Conservation (phyloP, 202 grass and related monocot genomes). For the Carex sylvatica region DNA sequence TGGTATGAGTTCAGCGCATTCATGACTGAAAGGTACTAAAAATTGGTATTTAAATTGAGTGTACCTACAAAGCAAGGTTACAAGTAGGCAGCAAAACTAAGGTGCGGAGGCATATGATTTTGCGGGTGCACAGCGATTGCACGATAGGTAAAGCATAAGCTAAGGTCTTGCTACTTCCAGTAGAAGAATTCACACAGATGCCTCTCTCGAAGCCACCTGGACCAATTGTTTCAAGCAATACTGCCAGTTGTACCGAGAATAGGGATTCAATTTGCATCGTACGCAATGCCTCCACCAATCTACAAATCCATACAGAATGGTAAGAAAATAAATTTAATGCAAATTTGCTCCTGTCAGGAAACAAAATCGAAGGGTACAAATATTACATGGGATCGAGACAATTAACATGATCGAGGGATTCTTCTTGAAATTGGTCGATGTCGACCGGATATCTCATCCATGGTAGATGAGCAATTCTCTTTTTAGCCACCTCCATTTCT, state of each 20-base stretch:
- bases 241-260: slow-evolving; percentile 67
- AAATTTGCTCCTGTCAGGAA: background rate
- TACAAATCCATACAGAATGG: slow-evolving; percentile 15
- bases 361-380: background rate
- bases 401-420: slow-evolving; percentile 39
- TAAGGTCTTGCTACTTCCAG: slow-evolving; percentile 88
- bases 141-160: slow-evolving; percentile 91
- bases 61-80: slow-evolving; percentile 83
- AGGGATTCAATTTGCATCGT: slow-evolving; percentile 70
- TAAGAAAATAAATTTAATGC: background rate
- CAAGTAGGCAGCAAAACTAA: slow-evolving; percentile 83
- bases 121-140: slow-evolving; percentile 48
- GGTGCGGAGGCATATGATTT: slow-evolving; percentile 65
- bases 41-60: background rate
- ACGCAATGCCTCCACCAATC: slow-evolving; percentile 57
- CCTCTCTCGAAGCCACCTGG: slow-evolving; percentile 88
- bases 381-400: slow-evolving; percentile 62
- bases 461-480: slow-evolving; percentile 66
- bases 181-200: slow-evolving; percentile 91
- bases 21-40: background rate
- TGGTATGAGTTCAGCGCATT: background rate
- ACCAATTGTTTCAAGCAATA: slow-evolving; percentile 77
- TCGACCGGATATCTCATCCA: slow-evolving; percentile 80
- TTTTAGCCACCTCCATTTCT: slow-evolving; percentile 23
- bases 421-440: slow-evolving; percentile 56